Percentiles rank a stretch among this genome's conserved stretches.
Evolutionary conservation across 129 eudicot species (phyloP).

Genomic region (Escallonia herrerae): DNA sequence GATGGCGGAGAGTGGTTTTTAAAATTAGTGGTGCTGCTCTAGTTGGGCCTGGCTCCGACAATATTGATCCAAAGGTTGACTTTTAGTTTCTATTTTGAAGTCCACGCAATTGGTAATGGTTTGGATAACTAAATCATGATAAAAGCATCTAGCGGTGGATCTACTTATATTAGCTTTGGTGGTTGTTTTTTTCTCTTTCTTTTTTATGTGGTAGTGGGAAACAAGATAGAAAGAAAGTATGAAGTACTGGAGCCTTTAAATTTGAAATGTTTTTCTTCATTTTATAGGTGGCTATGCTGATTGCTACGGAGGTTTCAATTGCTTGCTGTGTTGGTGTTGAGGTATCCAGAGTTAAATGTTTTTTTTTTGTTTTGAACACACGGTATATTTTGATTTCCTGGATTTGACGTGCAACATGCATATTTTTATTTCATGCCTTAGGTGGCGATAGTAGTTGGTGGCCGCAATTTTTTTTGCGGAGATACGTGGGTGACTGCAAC

Average conservation of each 20-base stretch:
- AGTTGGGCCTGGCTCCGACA: conserved; percentile 62
- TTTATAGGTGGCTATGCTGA: conserved; percentile 74
- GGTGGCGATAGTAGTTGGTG: conserved; percentile 99
- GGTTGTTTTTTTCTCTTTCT: not conserved
- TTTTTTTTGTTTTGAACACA: not conserved
- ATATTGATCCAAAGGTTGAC: conserved; percentile 77
- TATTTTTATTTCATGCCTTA: conserved; percentile 18
- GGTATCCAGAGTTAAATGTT: conserved; percentile 30
- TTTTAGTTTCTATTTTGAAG: not conserved
- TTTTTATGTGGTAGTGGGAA: not conserved
- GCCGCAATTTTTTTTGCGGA: conserved; percentile 95
- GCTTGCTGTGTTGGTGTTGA: conserved; percentile 84
- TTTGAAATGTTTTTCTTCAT: conserved; percentile 7
- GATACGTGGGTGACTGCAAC: conserved; percentile 81
- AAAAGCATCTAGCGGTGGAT: conserved; percentile 1
- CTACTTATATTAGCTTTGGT: not conserved
- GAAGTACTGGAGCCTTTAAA: not conserved
- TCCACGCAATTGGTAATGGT: conserved; percentile 1
- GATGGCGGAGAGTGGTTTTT: conserved; percentile 94
- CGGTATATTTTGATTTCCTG: conserved; percentile 5
- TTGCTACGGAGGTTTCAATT: conserved; percentile 85
- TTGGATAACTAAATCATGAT: conserved; percentile 9
- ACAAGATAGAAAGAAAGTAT: too few relatives aligned
- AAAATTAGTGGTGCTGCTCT: conserved; percentile 94
- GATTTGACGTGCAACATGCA: conserved; percentile 12